A percentile compares a stretch with the other conserved stretches of the same genome.
phyloP scores from a whole-genome alignment of 1,139 yeast genomes.

The Hyphopichia khmerensis region DNA sequence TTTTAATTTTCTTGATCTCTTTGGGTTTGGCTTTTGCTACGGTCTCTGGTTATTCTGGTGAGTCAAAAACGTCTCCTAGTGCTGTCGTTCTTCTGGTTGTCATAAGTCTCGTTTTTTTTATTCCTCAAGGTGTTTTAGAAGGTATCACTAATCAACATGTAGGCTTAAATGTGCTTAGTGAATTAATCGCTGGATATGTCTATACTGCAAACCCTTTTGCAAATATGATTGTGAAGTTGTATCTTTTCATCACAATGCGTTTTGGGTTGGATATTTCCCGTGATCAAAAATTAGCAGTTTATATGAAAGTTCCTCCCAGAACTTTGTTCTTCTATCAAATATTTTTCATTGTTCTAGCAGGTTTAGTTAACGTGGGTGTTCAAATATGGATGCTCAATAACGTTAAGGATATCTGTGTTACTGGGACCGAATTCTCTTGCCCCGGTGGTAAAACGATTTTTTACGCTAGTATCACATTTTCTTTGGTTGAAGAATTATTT shows the following conservation, averaged over 20 bases:
- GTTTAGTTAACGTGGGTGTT: constrained; percentile 33
- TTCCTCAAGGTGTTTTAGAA: constrained; percentile 37
- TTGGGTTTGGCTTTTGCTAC: constrained; percentile 32
- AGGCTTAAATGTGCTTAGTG: constrained; percentile 35
- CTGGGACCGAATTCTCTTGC: constrained; percentile 14
- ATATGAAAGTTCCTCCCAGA: constrained; percentile 53
- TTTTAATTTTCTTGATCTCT: constrained; percentile 23
- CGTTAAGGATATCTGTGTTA: constrained; percentile 7
- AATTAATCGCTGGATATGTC: constrained; percentile 33
- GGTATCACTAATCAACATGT: constrained; percentile 40
- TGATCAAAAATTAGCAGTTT: constrained; percentile 56
- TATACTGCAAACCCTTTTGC: constrained; percentile 34
- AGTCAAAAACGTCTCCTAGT: constrained; percentile 35
- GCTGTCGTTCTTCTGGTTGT: constrained; percentile 31
- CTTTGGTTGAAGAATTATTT: constrained; percentile 26
- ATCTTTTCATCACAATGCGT: constrained; percentile 27
- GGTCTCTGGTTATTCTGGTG: constrained; percentile 18
- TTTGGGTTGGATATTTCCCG: constrained; percentile 18
- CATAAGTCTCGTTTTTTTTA: constrained; percentile 28
- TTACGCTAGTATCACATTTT: constrained; percentile 15
- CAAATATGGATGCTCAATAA: constrained; percentile 21
- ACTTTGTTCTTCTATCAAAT: constrained; percentile 38
- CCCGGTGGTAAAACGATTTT: constrained; percentile 16
- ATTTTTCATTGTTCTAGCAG: constrained; percentile 24
- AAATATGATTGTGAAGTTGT: constrained; percentile 30